phyloP scores from a whole-genome alignment of 129 eudicot genomes.

The Gnaphalium uliginosum region DNA sequence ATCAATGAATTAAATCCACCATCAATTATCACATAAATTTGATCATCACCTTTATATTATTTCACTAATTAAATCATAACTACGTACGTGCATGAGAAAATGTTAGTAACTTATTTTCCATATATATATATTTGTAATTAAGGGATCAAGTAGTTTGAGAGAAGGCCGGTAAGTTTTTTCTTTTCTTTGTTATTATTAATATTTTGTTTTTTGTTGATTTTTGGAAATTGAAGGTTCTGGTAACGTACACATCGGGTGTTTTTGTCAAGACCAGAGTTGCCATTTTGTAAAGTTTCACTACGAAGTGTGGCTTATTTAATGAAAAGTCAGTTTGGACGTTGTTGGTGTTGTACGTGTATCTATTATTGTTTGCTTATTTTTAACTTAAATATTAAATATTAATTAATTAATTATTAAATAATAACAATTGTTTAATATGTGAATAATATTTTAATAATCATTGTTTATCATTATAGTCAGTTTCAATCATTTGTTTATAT shows the following conservation, averaged over 20 bases:
- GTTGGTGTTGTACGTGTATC: slow-evolving; percentile 16
- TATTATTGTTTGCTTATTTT: slow-evolving; percentile 12
- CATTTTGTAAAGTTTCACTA: slow-evolving; percentile 36
- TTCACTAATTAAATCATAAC: slow-evolving; percentile 11
- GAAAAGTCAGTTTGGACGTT: slow-evolving; percentile 23
- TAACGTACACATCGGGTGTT: slow-evolving; percentile 8
- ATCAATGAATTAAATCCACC: slow-evolving; percentile 38
- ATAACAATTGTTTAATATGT: not conserved
- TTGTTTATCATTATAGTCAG: not conserved
- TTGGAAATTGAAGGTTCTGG: slow-evolving; percentile 36
- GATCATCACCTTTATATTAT: not conserved
- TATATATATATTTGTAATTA: slow-evolving; percentile 9
- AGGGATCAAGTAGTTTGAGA: slow-evolving; percentile 7
- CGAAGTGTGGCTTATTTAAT: slow-evolving; percentile 19
- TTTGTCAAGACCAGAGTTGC: slow-evolving; percentile 37
- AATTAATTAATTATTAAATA: too few relatives aligned
- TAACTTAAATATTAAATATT: not conserved
- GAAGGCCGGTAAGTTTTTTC: slow-evolving; percentile 19
- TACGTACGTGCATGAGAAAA: slow-evolving; percentile 26
- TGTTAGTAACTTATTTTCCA: not conserved
- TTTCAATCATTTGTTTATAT: slow-evolving; percentile 6
- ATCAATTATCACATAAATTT: slow-evolving; percentile 39
- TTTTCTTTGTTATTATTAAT: not conserved
- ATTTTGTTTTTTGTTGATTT: slow-evolving; percentile 15
- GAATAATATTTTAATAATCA: not conserved